Evolutionary conservation across 2,329 filamentous ascomycete species (phyloP), one percentile per base, ranked within the genome.

Genomic region (Sporothrix pseudoabietina): DNA sequence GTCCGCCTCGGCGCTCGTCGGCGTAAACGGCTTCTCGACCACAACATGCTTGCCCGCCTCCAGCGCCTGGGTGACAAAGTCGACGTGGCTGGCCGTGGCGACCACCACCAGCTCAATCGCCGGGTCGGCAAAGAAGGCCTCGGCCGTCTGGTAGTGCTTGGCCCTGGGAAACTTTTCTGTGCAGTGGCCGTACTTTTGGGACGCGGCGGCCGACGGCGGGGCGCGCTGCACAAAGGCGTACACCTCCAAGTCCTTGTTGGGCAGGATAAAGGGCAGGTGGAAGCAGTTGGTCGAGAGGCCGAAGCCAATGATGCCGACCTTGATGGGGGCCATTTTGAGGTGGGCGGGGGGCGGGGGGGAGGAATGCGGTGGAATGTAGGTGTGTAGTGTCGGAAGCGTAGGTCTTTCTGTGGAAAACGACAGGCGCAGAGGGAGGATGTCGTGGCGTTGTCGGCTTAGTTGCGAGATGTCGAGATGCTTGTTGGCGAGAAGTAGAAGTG

Each of bases 91-190:
- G 32, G 87, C 85, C 1, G 87, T 89, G 14, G 87, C 88, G 35
- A 92, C 82, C 41, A 91, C 82, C 1, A 92, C 88, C 1, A 92
- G 82, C 75, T 91, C 86, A 26, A 91, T 85, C 0, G 81, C 82
- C 0, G 82, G 71, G 78, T 92, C 89, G 72, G 85, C 83, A 75
- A 91, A 85, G 79, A 92, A 83, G 1, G 88, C 86, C 16, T 90
- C 86, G 0, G 85, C 80, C 0, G 85, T 87, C 16, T 85, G 83
- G 81, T 90, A 91, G 77, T 87, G 84, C 79, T 87, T 90, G 76
- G 82, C 81, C 10, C 79, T 71, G 0, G 85, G 84, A 63, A 82
- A 83, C 76, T 87, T 84, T n/a, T 84, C 78, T 0, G 83, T 85
- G 77, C 84, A 87, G 76, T 87, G 84, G 0, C 81, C 82, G 49